Percentiles rank a stretch among this genome's conserved stretches.
Evolutionary conservation across 2,329 filamentous ascomycete species (phyloP).

Genomic region (Trichoderma endophyticum): DNA sequence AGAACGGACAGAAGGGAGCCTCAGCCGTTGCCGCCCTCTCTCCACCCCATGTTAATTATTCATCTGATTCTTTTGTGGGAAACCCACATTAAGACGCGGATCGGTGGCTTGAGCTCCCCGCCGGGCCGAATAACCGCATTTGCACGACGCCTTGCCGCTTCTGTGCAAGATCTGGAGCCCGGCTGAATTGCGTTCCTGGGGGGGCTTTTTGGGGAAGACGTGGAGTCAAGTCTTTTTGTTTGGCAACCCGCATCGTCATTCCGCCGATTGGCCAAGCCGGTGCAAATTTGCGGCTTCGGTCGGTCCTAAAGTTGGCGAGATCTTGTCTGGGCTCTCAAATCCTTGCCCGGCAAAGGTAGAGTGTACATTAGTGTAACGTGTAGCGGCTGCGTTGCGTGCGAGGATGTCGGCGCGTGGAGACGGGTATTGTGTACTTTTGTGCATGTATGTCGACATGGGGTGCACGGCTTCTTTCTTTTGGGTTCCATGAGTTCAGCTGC

Average conservation of each 20-base stretch:
- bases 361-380: neutral
- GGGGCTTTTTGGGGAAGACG: neutral
- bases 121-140: constrained; percentile 8
- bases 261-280: neutral
- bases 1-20: constrained; percentile 12
- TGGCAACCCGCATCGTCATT: neutral
- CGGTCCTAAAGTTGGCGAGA: neutral
- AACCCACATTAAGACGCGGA: constrained; percentile 8
- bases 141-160: neutral
- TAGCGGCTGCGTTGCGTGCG: neutral
- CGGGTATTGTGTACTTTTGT: neutral
- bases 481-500: neutral
- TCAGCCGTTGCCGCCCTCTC: neutral
- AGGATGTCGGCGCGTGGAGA: neutral
- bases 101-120: constrained; percentile 12
- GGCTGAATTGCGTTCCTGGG: constrained; percentile 9
- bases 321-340: neutral
- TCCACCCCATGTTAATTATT: neutral
- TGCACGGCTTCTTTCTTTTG: neutral
- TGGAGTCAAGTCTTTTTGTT: neutral
- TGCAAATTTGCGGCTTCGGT: neutral
- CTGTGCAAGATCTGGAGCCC: constrained; percentile 6
- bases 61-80: neutral
- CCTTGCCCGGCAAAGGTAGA: neutral
- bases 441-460: neutral